Percentiles rank a stretch among this genome's conserved stretches.
Evolutionary conservation across 257 asterid genomes (phyloP).

Genomic region (Cruciata laevipes): DNA sequence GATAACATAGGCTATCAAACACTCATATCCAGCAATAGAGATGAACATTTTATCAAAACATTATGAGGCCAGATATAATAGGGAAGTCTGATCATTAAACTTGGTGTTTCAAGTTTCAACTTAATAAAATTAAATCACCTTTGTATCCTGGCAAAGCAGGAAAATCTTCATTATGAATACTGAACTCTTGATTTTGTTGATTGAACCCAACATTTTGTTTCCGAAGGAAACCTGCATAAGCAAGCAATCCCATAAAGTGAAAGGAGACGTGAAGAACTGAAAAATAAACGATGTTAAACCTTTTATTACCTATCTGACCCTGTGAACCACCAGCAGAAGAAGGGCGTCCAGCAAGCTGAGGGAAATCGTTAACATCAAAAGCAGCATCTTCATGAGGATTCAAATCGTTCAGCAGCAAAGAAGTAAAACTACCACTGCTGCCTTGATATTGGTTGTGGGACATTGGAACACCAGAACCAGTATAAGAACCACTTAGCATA

Average conservation of each 20-base stretch:
- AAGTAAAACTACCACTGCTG: conserved; percentile 51
- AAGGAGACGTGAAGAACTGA: conserved; percentile 6
- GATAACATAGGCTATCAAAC: background rate
- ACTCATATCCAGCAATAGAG: background rate
- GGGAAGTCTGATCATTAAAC: background rate
- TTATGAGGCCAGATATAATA: background rate
- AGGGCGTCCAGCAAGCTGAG: conserved; percentile 75
- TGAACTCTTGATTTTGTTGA: conserved; percentile 91
- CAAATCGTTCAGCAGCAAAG: conserved; percentile 56
- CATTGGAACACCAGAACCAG: conserved; percentile 67
- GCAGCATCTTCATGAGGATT: conserved; percentile 56
- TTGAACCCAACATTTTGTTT: conserved; percentile 63
- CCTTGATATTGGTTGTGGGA: conserved; percentile 78
- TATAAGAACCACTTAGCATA: conserved; percentile 67
- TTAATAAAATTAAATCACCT: conserved; percentile 35
- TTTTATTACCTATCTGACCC: conserved; percentile 58
- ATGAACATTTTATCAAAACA: background rate
- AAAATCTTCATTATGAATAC: conserved; percentile 95
- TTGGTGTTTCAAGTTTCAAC: background rate
- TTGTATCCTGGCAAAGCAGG: conserved; percentile 91
- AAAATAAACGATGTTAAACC: background rate
- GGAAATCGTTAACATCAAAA: conserved; percentile 81
- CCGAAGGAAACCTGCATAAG: conserved; percentile 59
- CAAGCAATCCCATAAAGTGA: conserved; percentile 13
- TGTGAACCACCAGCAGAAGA: conserved; percentile 80